Evolutionary conservation across 768 basidiomycete genomes (phyloP).

Genomic region (Lactarius vividus): DNA sequence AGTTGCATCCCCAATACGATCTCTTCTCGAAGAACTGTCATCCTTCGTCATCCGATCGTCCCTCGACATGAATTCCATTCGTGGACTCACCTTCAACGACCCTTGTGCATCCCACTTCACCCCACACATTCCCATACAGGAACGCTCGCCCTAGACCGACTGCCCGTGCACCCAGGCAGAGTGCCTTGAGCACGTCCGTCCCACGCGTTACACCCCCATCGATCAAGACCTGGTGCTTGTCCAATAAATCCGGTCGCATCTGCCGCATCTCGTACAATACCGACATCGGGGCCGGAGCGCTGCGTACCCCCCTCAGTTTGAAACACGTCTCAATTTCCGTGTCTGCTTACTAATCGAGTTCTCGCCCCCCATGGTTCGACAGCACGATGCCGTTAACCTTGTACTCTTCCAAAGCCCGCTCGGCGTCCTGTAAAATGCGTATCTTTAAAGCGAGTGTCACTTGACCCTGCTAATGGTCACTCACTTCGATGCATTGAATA

Average conservation of each 20-base stretch:
- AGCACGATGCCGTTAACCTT: slow-evolving; percentile 48
- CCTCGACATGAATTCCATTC: not conserved
- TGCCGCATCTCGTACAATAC: slow-evolving; percentile 45
- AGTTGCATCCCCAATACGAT: slow-evolving; percentile 42
- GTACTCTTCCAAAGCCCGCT: slow-evolving; percentile 40
- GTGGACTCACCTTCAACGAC: slow-evolving; percentile 32
- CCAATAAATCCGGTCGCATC: slow-evolving; percentile 41
- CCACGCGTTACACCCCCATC: slow-evolving; percentile 48
- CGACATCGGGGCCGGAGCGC: slow-evolving; percentile 44
- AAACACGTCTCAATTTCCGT: not conserved
- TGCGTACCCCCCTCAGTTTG: slow-evolving; percentile 16
- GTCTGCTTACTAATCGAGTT: slow-evolving; percentile 42
- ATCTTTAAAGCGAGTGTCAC: not conserved
- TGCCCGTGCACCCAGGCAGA: slow-evolving; percentile 47
- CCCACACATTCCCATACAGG: slow-evolving; percentile 43
- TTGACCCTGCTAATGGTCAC: slow-evolving; percentile 5
- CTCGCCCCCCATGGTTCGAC: slow-evolving; percentile 50
- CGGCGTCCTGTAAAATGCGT: slow-evolving; percentile 39
- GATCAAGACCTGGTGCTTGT: slow-evolving; percentile 41
- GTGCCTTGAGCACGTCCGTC: slow-evolving; percentile 48
- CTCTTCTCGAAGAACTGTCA: slow-evolving; percentile 41
- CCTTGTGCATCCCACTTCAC: slow-evolving; percentile 33
- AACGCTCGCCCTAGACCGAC: slow-evolving; percentile 47
- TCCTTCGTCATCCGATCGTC: not conserved
- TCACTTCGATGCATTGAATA: slow-evolving; percentile 46